Evolutionary conservation across 2,329 filamentous ascomycete genomes (phyloP), one percentile per base, ranked within the genome.

Genomic region (Lachnellula arida): DNA sequence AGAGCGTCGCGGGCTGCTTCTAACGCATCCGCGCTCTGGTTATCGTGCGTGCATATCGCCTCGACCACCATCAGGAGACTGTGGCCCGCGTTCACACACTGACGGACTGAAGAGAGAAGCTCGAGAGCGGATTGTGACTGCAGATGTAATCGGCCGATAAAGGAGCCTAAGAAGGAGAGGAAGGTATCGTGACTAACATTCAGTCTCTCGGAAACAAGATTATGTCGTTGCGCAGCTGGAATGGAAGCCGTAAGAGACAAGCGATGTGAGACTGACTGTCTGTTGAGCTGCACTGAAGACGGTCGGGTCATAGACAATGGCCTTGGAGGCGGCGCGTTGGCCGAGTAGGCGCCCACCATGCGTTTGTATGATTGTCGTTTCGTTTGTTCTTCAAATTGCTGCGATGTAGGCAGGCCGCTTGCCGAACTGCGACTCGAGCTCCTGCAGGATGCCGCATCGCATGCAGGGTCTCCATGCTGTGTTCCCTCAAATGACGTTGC

Each of bases 81-180:
- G 47, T 87, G 86, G 60, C 92, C 95, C 2, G 92, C 91, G 7
- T 84, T 80, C 9, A 92, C 89, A 8, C 92, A 90, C 69, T 93
- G 87, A 68, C 89, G 87, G 48, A 95, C 93, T 15, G 89, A 91
- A 11, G 86, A 75, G 34, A 91, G 84, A 49, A 97, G 79, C 70
- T 96, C 91, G 1, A 88, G 84, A 8, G 91, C 87, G 7, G 91
- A 94, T 60, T 94, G 87, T n/a, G 92, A 94, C 70, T 97, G 91
- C 58, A 97, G 78, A 71, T 97, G 91, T 54, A 97, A 80, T 39
- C 84, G 80, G 15, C 94, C 94, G 69, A 97, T 93, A 70, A 97
- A 96, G 4, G 91, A 95, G 50, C 90, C 93, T 51, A 99, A 82
- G 68, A 92, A 88, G 6, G 92, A 94, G 52, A 99, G 76, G 67